These are phyloP conservation scores for Aegilops umbellulata DNA, from an alignment of 176 grass and related monocot species.

Conservation along the genomic window DNA sequence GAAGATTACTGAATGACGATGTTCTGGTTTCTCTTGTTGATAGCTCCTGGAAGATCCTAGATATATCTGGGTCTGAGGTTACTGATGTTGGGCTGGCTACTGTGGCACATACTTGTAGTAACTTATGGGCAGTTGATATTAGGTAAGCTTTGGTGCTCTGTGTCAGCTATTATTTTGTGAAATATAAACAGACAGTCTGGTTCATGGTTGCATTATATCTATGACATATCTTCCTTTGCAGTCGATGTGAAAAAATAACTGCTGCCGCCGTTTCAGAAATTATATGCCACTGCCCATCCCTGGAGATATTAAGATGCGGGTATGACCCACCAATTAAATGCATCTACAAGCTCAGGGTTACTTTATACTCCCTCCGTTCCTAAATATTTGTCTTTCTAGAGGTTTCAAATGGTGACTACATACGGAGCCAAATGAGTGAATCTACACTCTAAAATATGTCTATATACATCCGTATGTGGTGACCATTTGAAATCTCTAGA, in stretches of 20 bases:
- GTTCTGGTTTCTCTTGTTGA: constrained; percentile 73
- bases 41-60: constrained; percentile 79
- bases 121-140: constrained; percentile 80
- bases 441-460: no score
- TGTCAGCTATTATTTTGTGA: not conserved
- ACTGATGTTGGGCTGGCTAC: constrained; percentile 63
- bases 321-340: constrained; percentile 38
- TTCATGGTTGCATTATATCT: not conserved
- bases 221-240: constrained; percentile 37
- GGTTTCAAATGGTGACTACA: no score
- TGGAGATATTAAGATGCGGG: constrained; percentile 98
- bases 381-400: no score
- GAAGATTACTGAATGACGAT: constrained; percentile 73
- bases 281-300: constrained; percentile 57
- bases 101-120: constrained; percentile 65
- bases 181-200: constrained; percentile 1
- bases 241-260: constrained; percentile 75
- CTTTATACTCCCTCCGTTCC: no score
- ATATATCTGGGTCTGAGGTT: constrained; percentile 87
- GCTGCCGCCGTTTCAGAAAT: constrained; percentile 61
- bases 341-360: not conserved
- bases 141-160: constrained; percentile 46
- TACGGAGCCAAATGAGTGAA: no score
- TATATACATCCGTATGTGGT: no score
- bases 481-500: no score